Conservation (phyloP, 441 rosid genomes). For the Cnidoscolus chayamansa region DNA sequence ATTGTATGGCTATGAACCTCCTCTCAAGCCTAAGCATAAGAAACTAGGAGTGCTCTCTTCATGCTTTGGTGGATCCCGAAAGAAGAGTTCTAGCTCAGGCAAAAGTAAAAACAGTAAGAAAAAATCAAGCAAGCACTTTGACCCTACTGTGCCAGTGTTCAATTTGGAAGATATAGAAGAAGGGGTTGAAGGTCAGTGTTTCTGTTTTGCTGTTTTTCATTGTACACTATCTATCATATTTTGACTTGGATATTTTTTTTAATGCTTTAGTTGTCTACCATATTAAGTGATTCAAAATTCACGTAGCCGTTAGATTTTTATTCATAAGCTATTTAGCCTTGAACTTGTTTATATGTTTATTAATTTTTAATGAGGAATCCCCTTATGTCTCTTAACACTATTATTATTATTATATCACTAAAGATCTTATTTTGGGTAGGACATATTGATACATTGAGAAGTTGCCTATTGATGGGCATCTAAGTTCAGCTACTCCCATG, state of each 20-base stretch:
- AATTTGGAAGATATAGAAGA: conserved; percentile 58
- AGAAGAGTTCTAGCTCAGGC: conserved; percentile 41
- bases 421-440: neutral
- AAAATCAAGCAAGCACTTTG: conserved; percentile 45
- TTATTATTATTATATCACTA: neutral
- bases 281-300: neutral
- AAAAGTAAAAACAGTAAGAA: conserved; percentile 42
- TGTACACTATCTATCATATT: neutral
- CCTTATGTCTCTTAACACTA: neutral
- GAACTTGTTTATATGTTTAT: neutral
- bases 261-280: neutral
- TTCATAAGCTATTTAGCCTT: neutral
- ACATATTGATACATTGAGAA: neutral
- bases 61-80: conserved; percentile 47
- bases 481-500: neutral
- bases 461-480: neutral
- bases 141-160: conserved; percentile 50
- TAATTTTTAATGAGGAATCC: too few species aligned
- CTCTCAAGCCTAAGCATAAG: conserved; percentile 48
- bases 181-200: conserved; percentile 49
- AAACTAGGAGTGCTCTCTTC: conserved; percentile 42
- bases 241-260: conserved; percentile 4
- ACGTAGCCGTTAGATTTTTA: neutral
- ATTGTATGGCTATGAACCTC: conserved; percentile 60
- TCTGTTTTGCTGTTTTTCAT: neutral